A percentile compares a stretch with the other conserved stretches of the same genome.
Conservation (phyloP, 176 grass and related monocot genomes). For the Hyparrhenia diplandra region DNA sequence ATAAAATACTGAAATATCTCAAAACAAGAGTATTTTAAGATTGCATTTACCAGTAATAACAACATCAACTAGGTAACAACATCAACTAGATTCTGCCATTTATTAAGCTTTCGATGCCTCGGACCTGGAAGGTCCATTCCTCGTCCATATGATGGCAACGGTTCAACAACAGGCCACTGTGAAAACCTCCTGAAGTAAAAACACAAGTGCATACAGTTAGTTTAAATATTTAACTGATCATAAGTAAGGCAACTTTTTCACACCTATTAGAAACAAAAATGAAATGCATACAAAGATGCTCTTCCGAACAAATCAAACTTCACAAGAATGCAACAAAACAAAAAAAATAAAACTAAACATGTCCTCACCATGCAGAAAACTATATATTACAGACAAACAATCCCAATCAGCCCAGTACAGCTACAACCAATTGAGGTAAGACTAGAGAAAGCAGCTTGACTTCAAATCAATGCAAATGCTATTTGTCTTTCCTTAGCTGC, state of each 20-base stretch:
- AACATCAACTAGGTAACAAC: too few relatives aligned
- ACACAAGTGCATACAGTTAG: not conserved
- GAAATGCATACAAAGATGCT: not conserved
- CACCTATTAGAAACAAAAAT: not conserved
- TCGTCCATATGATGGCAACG: slow-evolving; percentile 81
- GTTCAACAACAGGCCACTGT: slow-evolving; percentile 71
- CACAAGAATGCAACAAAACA: not conserved
- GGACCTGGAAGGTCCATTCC: slow-evolving; percentile 72
- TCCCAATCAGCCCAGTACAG: slow-evolving; percentile 17
- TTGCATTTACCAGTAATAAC: slow-evolving; percentile 64
- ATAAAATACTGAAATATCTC: not conserved
- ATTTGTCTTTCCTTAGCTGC: slow-evolving; percentile 29
- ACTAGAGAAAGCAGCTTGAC: slow-evolving; percentile 41
- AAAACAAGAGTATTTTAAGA: not conserved
- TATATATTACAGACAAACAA: slow-evolving; percentile 14
- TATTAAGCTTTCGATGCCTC: slow-evolving; percentile 75
- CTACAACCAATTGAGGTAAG: slow-evolving; percentile 12
- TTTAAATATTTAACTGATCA: not conserved
- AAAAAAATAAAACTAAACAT: not conserved
- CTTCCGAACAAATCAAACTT: slow-evolving; percentile 7
- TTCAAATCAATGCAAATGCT: slow-evolving; percentile 42
- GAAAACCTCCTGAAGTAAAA: slow-evolving; percentile 56
- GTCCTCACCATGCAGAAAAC: not conserved
- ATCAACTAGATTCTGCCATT: slow-evolving; percentile 74
- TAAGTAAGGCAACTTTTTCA: not conserved